phyloP scores from a whole-genome alignment of 1,284 basidiomycete species.

The Sanghuangporus sanghuang region DNA sequence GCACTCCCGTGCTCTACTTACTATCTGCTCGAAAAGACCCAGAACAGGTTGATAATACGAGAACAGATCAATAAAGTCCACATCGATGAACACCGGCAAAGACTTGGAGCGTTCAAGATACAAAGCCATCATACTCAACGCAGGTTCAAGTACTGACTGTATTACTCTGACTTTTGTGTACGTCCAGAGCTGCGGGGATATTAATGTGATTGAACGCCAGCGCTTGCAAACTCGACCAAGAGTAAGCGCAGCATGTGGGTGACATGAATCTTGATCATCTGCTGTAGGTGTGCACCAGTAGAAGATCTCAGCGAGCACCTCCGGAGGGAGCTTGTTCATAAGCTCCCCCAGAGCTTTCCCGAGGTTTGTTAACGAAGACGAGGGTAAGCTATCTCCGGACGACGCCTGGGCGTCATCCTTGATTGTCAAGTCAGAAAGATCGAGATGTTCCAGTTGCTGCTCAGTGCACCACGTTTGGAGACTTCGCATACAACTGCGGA shows the following conservation, averaged over 20 bases:
- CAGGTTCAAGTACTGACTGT: constrained; percentile 2
- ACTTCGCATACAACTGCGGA: constrained; percentile 4
- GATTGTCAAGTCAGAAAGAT: not conserved
- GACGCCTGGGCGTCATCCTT: not conserved
- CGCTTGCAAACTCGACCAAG: constrained; percentile 12
- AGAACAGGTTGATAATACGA: not conserved
- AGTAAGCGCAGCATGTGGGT: not conserved
- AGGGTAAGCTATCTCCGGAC: no score
- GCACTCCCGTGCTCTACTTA: not conserved
- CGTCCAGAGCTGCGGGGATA: constrained; percentile 15
- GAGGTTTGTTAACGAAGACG: not conserved
- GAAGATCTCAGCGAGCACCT: constrained; percentile 16
- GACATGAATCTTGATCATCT: constrained; percentile 1
- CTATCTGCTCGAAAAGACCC: constrained; percentile 12
- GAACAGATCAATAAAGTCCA: constrained; percentile 14
- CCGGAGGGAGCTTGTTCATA: constrained; percentile 7
- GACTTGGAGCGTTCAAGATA: constrained; percentile 8
- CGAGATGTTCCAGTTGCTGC: not conserved
- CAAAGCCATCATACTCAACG: constrained; percentile 1
- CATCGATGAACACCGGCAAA: constrained; percentile 9
- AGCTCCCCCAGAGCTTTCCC: constrained; percentile 2
- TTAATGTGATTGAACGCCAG: constrained; percentile 9
- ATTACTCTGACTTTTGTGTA: constrained; percentile 13
- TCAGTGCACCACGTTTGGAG: not conserved
- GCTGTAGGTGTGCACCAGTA: constrained; percentile 14